A percentile compares a stretch with the other conserved stretches of the same genome.
phyloP scores from a whole-genome alignment of 2,329 filamentous ascomycete genomes.

The Alternaria sp. region DNA sequence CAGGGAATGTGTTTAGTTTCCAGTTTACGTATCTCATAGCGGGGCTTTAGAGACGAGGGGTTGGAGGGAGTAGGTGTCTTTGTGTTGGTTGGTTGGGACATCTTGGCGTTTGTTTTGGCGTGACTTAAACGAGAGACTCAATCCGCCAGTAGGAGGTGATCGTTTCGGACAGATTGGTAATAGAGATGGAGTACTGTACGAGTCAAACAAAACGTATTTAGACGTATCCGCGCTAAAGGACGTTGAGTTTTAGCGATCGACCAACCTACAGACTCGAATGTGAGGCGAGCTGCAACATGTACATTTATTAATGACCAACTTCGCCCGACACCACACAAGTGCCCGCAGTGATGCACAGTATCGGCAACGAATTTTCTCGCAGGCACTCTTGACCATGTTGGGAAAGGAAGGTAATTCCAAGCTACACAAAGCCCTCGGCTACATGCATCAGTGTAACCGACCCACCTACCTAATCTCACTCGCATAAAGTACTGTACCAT shows the following conservation, averaged over 20 bases:
- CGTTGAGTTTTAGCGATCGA: neutral
- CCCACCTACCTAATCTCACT: neutral
- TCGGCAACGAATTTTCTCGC: neutral
- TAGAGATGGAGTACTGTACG: neutral
- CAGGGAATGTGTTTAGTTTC: constrained; percentile 36
- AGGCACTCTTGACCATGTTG: neutral
- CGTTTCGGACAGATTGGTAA: neutral
- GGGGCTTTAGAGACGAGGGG: constrained; percentile 36
- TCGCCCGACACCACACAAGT: neutral
- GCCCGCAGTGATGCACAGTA: neutral
- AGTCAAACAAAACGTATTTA: neutral
- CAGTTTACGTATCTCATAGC: constrained; percentile 45
- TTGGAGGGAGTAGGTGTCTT: constrained; percentile 26
- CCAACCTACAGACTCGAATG: neutral
- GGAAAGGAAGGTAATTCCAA: neutral
- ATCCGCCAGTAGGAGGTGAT: neutral
- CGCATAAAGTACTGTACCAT: neutral
- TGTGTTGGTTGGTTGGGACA: constrained; percentile 1
- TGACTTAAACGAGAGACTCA: neutral
- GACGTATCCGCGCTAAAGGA: neutral
- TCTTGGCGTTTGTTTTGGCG: neutral
- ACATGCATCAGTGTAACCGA: neutral
- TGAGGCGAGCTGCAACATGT: neutral
- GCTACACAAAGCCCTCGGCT: neutral
- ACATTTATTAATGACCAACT: neutral